Evolutionary conservation across 169 alveolate genomes (phyloP).

Genomic region (Condylostoma magnum): DNA sequence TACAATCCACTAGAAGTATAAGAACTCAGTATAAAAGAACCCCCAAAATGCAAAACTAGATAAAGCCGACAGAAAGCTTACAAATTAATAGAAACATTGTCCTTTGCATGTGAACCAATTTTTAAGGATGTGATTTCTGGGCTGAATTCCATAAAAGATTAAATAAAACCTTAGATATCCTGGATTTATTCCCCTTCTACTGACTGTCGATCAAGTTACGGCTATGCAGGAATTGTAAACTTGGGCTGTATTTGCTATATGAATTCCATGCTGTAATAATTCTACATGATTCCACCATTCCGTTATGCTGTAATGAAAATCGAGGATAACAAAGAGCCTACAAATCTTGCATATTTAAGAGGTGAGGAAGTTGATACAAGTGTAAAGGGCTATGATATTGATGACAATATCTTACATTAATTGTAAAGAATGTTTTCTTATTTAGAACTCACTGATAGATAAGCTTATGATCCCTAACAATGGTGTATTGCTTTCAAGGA

Average conservation of each 20-base stretch:
- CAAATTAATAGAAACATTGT: constrained; percentile 35
- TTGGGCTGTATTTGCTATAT: constrained; percentile 99
- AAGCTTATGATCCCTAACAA: constrained; percentile 70
- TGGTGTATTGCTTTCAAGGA: constrained; percentile 78
- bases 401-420: constrained; percentile 77
- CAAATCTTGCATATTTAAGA: background rate
- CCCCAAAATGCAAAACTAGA: constrained; percentile 54
- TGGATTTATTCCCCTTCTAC: constrained; percentile 28
- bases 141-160: background rate
- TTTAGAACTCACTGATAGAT: constrained; percentile 68
- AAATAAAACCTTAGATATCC: constrained; percentile 16
- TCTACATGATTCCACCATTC: constrained; percentile 96
- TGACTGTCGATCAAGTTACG: constrained; percentile 80
- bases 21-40: constrained; percentile 13
- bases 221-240: constrained; percentile 95
- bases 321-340: constrained; percentile 55
- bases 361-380: constrained; percentile 47
- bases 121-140: constrained; percentile 36
- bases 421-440: constrained; percentile 67
- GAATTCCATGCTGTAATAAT: constrained; percentile 97
- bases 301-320: constrained; percentile 81
- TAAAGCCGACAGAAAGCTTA: constrained; percentile 59
- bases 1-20: constrained; percentile 5
- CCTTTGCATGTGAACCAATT: constrained; percentile 33
- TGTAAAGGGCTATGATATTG: constrained; percentile 33